phyloP scores from a whole-genome alignment of 768 basidiomycete genomes.

The Auricularia sp. region DNA sequence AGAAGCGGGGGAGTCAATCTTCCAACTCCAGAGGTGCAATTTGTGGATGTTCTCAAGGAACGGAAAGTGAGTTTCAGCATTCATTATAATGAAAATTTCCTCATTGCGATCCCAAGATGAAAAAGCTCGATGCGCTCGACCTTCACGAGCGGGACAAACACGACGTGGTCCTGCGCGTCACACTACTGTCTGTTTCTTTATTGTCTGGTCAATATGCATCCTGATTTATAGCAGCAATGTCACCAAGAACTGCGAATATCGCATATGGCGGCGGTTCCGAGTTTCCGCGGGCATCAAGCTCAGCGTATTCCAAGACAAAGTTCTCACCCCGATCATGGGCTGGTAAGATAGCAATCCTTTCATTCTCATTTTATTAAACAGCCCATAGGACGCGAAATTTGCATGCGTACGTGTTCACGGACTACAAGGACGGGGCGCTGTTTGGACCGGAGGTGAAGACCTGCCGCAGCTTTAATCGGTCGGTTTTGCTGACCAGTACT shows the following conservation, averaged over 20 bases:
- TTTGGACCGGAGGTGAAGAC: slow-evolving; percentile 23
- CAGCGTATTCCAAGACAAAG: slow-evolving; percentile 27
- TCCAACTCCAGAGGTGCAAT: background rate
- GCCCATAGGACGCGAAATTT: slow-evolving; percentile 19
- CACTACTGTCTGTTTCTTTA: slow-evolving; percentile 8
- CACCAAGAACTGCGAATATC: slow-evolving; percentile 14
- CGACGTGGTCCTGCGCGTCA: slow-evolving; percentile 17
- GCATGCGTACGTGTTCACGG: slow-evolving; percentile 25
- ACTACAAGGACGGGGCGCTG: slow-evolving; percentile 23
- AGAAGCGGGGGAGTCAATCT: too few species aligned
- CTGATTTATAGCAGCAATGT: slow-evolving; percentile 5
- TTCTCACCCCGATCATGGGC: slow-evolving; percentile 25
- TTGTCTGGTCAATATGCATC: background rate
- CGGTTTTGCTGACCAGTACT: slow-evolving; percentile 7
- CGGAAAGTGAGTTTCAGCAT: background rate
- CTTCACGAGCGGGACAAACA: slow-evolving; percentile 15
- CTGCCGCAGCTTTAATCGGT: background rate
- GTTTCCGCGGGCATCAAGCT: slow-evolving; percentile 26
- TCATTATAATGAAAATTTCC: background rate
- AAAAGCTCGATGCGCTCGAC: slow-evolving; percentile 1
- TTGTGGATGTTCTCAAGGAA: background rate
- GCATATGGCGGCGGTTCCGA: slow-evolving; percentile 24
- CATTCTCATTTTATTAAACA: background rate
- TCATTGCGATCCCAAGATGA: background rate
- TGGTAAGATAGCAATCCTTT: slow-evolving; percentile 9